A percentile compares a stretch with the other conserved stretches of the same genome.
These are phyloP conservation scores for Globisporangium viniferum DNA, from an alignment of 352 stramenopile genomes.

Conservation along the genomic window DNA sequence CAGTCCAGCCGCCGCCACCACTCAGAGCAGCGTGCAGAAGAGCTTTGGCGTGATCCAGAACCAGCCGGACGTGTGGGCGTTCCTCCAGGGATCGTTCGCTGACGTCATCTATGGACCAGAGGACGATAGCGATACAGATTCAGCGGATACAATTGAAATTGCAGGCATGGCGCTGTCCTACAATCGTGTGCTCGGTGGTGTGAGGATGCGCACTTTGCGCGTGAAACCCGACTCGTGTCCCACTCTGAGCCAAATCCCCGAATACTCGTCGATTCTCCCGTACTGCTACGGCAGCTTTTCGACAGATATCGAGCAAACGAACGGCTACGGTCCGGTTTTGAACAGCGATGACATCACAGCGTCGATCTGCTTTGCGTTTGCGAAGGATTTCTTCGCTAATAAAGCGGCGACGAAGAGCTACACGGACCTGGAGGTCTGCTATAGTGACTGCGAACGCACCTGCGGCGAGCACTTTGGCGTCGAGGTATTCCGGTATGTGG, in stretches of 20 bases:
- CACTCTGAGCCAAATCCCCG: constrained; percentile 41
- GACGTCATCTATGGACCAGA: constrained; percentile 46
- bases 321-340: constrained; percentile 52
- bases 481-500: constrained; percentile 48
- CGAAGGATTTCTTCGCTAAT: constrained; percentile 45
- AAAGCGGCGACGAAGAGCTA: constrained; percentile 39
- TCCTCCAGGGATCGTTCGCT: constrained; percentile 55
- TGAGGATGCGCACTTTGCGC: constrained; percentile 53
- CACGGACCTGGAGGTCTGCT: constrained; percentile 49
- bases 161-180: constrained; percentile 40
- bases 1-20: neutral
- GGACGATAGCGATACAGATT: neutral
- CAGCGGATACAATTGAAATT: constrained; percentile 8
- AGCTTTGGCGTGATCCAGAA: constrained; percentile 55
- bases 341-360: constrained; percentile 53
- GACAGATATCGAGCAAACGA: constrained; percentile 27
- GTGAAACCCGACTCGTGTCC: constrained; percentile 53
- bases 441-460: constrained; percentile 38
- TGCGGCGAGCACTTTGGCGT: constrained; percentile 56
- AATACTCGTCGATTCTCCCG: constrained; percentile 57
- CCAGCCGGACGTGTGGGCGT: constrained; percentile 56
- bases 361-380: constrained; percentile 40
- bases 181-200: constrained; percentile 48
- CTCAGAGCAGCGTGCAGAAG: constrained; percentile 26
- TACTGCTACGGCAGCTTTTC: constrained; percentile 63